These are phyloP conservation scores for Tagetes erecta DNA, from an alignment of 129 eudicot species.

Conservation along the genomic window DNA sequence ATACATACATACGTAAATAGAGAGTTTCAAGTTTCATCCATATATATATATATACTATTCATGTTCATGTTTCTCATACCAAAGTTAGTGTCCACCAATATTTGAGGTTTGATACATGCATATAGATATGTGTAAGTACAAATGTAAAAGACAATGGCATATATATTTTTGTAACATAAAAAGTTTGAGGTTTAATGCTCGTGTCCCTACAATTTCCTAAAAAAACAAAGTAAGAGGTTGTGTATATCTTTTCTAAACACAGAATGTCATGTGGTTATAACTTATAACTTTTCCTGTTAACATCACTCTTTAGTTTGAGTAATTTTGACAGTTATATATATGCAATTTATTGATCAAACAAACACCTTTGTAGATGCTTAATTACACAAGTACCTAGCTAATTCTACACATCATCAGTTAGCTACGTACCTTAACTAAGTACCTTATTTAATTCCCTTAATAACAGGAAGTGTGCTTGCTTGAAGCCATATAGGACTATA, in stretches of 20 bases:
- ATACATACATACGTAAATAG: background rate
- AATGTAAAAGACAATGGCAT: constrained; percentile 16
- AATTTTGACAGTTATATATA: too few species aligned
- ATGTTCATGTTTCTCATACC: constrained; percentile 1
- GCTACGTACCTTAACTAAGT: background rate
- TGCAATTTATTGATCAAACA: background rate
- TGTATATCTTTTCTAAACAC: too few species aligned
- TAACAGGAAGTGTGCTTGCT: background rate
- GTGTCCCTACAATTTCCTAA: too few species aligned
- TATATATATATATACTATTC: background rate
- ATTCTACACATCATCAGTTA: background rate
- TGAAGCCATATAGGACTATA: constrained; percentile 31
- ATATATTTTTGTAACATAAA: constrained; percentile 30
- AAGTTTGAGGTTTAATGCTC: constrained; percentile 28
- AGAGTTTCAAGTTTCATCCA: background rate
- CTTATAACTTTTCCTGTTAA: too few species aligned
- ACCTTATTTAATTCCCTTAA: background rate
- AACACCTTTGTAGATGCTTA: background rate
- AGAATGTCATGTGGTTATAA: too few species aligned
- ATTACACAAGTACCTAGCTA: background rate
- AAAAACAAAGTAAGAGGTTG: too few species aligned
- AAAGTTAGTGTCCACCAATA: too few species aligned
- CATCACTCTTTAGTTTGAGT: too few species aligned
- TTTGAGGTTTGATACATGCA: too few species aligned
- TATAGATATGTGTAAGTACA: constrained; percentile 24